Percentiles rank a stretch among this genome's conserved stretches.
Conservation (phyloP, 306 rosid species). For the Gastrolobium villosum region DNA sequence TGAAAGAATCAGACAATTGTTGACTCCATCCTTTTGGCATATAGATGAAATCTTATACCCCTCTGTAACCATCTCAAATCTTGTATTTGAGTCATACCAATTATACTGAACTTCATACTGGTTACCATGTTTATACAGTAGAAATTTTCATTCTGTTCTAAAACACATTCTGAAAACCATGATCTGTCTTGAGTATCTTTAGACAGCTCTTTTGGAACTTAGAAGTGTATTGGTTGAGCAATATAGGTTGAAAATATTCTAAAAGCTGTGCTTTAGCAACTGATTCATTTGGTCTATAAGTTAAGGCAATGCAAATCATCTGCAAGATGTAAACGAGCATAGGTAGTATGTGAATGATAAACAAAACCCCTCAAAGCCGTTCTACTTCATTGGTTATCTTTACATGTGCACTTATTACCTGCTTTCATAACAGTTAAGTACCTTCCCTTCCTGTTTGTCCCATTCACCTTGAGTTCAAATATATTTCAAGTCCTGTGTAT, state of each 20-base stretch:
- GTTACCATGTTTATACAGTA: background rate
- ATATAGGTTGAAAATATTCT: background rate
- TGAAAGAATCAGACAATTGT: background rate
- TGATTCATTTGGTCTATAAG: slow-evolving; percentile 9
- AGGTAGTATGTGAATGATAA: background rate
- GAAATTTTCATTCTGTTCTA: background rate
- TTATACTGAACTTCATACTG: background rate
- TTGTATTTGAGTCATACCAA: background rate
- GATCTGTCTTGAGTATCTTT: background rate
- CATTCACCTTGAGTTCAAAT: slow-evolving; percentile 11
- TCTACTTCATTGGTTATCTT: background rate
- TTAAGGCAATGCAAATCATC: slow-evolving; percentile 5
- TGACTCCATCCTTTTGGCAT: background rate
- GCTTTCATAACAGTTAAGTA: background rate
- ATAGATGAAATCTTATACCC: background rate
- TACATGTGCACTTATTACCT: slow-evolving; percentile 7
- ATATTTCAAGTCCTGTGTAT: slow-evolving; percentile 25
- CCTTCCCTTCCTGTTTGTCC: background rate
- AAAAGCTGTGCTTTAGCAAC: background rate
- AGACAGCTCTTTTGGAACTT: background rate
- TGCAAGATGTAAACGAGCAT: background rate
- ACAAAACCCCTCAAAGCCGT: background rate
- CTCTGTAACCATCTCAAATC: background rate
- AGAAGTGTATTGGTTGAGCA: background rate
- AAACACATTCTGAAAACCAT: slow-evolving; percentile 11